These are phyloP conservation scores for Lasiodiplodia citricola DNA, from an alignment of 2,329 filamentous ascomycete species.

Conservation along the genomic window DNA sequence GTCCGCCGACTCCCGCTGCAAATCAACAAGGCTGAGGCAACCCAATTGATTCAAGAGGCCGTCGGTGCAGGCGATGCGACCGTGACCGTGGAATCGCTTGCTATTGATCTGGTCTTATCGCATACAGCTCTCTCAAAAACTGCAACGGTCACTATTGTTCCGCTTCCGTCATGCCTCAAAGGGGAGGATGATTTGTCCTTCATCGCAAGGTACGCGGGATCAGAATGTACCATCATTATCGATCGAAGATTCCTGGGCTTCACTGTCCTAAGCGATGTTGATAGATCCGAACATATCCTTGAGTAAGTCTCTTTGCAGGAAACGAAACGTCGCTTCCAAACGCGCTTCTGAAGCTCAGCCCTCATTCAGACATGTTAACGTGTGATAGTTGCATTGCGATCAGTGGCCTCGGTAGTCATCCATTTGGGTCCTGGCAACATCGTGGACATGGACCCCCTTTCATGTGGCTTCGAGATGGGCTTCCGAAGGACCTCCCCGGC, in stretches of 20 bases:
- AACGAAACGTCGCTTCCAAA: no score
- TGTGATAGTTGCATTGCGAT: not conserved
- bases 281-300: not conserved
- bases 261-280: not conserved
- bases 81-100: not conserved
- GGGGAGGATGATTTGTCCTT: not conserved
- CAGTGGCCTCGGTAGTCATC: not conserved
- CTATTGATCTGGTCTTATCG: not conserved
- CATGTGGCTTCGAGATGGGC: constrained; percentile 9
- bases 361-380: not conserved
- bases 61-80: not conserved
- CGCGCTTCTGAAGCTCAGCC: not conserved
- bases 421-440: not conserved
- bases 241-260: not conserved
- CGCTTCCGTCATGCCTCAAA: not conserved
- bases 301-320: not conserved
- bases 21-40: not conserved
- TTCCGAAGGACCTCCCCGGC: not conserved
- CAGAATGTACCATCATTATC: not conserved
- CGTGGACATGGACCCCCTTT: not conserved
- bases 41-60: not conserved
- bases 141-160: not conserved
- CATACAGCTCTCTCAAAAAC: not conserved
- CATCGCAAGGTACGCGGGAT: not conserved
- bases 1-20: not conserved